Base-by-base conservation (phyloP, 768 basidiomycete genomes). In the Tricholoma saponaceum region DNA sequence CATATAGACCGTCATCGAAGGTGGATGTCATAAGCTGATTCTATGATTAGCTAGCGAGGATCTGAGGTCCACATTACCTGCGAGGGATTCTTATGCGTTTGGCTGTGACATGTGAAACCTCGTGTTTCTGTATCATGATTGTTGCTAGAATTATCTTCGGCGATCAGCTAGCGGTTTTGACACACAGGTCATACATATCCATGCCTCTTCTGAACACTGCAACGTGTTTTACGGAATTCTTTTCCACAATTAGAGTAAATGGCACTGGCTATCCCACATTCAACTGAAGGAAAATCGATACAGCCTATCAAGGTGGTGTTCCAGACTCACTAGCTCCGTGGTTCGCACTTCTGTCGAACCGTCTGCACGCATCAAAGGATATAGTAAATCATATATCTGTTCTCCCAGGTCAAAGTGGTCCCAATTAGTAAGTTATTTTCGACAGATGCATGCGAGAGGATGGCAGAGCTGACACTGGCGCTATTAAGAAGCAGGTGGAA, bases 171-270 rank as follows among this genome's bases (percentile, higher is more conserved):
- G 1, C 35, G 14, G 13, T 55, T 5, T n/a, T 20, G 28, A 58
- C 69, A n/a, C 41, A 70, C 72, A 64, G 50, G 62, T 62, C 59
- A 73, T 62, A 56, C 70, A 73, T 25, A 72, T 58, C 68, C 68
- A 68, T 33, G 69, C 69, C 18, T 62, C 63, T 30, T 63, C 60
- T 41, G 63, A 57, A 55, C 71, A 71, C 57, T 64, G 39, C 12
- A 56, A 55, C 51, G 26, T 13, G 35, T 10, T 41, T 32, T 23
- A 25, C n/a, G 43, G n/a, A 13, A 16, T 23, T 25, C 23, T 9
- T 14, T 4, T 43, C 43, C 44, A 47, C 18, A 54, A 41, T 10
- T 28, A 18, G 33, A 46, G 22, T 10, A 16, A 18, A 13, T 20
- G 28, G 9, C 12, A 43, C 22, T 52, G 54, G 46, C 54, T 23